Evolutionary conservation across 768 basidiomycete genomes (phyloP), one percentile per base, ranked within the genome.

Genomic region (Pleurotus giganteus): DNA sequence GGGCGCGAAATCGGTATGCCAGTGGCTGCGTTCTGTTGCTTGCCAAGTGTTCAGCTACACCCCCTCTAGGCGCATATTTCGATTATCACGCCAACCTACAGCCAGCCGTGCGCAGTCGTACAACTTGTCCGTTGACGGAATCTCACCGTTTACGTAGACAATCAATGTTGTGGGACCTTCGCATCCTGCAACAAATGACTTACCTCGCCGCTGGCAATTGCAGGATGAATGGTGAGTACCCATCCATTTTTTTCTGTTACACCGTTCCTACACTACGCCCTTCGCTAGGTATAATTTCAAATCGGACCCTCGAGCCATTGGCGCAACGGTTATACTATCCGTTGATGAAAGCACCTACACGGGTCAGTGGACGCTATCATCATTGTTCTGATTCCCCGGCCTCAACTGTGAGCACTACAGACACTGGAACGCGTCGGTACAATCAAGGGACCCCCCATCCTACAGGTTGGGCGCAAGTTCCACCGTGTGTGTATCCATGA

Each of bases 381-480:
- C 19, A 17, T 15, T 32, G 44, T 15, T 23, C 15, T 11, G 13
- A 21, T 5, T 8, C 4, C 8, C 11, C 24, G 3, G 15, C 21
- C 4, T 11, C 32, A 21, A 23, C 37, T 21, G 44, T 17, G 19
- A 21, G 11, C 2, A 62, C 17, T 23, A 27, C 52, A 83, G 82
- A 80, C 63, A 66, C 67, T 23, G 79, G 76, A 15, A 65, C 66
- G 2, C 77, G 82, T 37, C 75, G 73, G 27, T 87, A 79, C 61
- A 67, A 85, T 59, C 83, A 89, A 62, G 91, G 91, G 11, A 72
- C 65, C 27, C 90, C 91, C 4, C 91, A 91, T 70, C 92, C 92
- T 2, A 81, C 84, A 60, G 88, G 89, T 85, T 66, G 60, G 74
- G 60, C 4, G 13, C 15, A 37, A 13, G 29, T 8, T 27, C 24